Evolutionary conservation across 1,284 basidiomycete genomes (phyloP), one percentile per base, ranked within the genome.

Genomic region (Laetiporus sulphureus): DNA sequence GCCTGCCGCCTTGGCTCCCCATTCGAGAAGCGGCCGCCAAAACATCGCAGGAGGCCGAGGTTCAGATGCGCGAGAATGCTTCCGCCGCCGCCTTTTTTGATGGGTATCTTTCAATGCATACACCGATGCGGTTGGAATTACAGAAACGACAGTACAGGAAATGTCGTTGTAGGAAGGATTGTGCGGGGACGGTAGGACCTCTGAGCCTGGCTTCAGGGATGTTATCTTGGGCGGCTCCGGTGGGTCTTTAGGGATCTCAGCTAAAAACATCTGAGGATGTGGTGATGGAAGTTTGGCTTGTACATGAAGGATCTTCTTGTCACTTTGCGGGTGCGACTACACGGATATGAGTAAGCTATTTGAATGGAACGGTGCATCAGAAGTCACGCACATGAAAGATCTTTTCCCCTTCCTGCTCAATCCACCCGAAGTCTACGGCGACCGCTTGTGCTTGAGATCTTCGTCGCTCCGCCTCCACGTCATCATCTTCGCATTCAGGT

Each of bases 401-500:
- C 30, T 44, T 52, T 5, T 29, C 44, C 4, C 57, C 57, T 37
- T 58, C 51, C 8, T 30, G 21, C 6, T 58, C 23, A 18, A 66
- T 40, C 55, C 57, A 59, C 3, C 47, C 45, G 11, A 54, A 47
- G 33, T 65, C 62, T 8, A 66, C 62, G 3, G 62, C 62, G n/a
- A 50, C 50, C 3, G 51, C 56, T 11, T 45, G 48, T 0, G 62
- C 62, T 11, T 54, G 58, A 3, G 49, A 32, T 5, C 47, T 49
- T 20, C 64, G 51, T 2, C 45, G 30, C 25, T 49, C 41, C 5
- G 61, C 61, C 32, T 62, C 59, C 12, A 39, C 41, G 8, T 53
- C 51, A 10, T 57, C 53, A 34, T 66, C 64, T 43, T 63, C 64
- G 13, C 41, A 51, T 7, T 56, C 37, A 13, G 59, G 61, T 24